Base-by-base conservation (phyloP, 345 rosid genomes). In the Melaleuca quinquenervia region DNA sequence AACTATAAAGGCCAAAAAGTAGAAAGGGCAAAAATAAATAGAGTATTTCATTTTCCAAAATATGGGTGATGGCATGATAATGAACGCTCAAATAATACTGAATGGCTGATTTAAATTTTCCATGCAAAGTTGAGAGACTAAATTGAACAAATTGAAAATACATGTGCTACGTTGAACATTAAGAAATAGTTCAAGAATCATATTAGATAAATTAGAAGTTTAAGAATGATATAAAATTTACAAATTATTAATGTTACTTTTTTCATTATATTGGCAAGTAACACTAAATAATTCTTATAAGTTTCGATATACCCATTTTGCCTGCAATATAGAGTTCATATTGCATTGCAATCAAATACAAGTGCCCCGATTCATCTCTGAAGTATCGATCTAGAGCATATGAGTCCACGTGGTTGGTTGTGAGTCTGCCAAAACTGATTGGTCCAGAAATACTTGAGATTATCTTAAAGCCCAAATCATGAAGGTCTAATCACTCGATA, bases 31-130 rank as follows among this genome's bases (percentile, higher is more conserved):
- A 29, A 62, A 29, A 15, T 15, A 62, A 27, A 15, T 62, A 29
- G 11, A 29, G 75, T 3, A 0, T 15, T 62, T 14, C 4, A 4
- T 41, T 41, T 41, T 41, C 41, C 41, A 29, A 62, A 27, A 27
- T 18, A 29, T 27, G 41, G 11, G 0, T 0, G 3, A 0, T 8
- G 0, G 0, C 6, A 21, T 62, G 0, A 29, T 62, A 6, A 6
- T 7, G 0, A 62, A 18, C 27, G 29, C 0, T 0, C 15, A 6
- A 14, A 62, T 0, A n/a, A 3, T 15, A 15, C 0, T 1, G 0
- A 27, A 0, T 62, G 44, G 27, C 15, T 62, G 5, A 62, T 7
- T 62, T 29, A 60, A 60, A 5, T 51, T 51, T 51, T 16, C 15
- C 14, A 51, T 51, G 18, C 0, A 60, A 60, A n/a, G 4, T 60